These are phyloP conservation scores for Trichoderma aggressivum DNA, from an alignment of 2,329 filamentous ascomycete genomes.

Conservation along the genomic window DNA sequence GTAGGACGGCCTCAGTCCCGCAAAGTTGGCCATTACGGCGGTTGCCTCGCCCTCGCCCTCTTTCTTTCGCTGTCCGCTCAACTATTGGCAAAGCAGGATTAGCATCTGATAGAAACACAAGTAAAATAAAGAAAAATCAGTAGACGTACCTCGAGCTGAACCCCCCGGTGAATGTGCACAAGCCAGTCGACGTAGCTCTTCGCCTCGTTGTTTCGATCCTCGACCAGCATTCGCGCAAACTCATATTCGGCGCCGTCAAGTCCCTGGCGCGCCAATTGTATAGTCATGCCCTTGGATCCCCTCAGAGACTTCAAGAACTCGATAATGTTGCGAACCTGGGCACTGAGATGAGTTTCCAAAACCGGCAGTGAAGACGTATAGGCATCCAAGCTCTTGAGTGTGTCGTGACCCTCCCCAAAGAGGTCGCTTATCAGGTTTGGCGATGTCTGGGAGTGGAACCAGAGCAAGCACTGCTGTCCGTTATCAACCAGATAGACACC, in stretches of 20 bases:
- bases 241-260: conserved; percentile 95
- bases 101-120: background rate
- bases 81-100: conserved; percentile 35
- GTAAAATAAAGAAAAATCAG: background rate
- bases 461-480: conserved; percentile 85
- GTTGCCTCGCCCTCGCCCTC: conserved; percentile 52
- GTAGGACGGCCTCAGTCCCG: conserved; percentile 57
- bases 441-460: conserved; percentile 89
- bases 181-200: conserved; percentile 99
- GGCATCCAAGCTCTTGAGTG: conserved; percentile 73
- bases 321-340: conserved; percentile 89
- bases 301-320: conserved; percentile 79
- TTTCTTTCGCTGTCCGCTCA: conserved; percentile 68
- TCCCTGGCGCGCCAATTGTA: conserved; percentile 89
- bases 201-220: conserved; percentile 96
- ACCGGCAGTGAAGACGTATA: conserved; percentile 77
- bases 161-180: conserved; percentile 88
- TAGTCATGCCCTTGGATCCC: conserved; percentile 80
- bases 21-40: conserved; percentile 53
- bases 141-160: conserved; percentile 75
- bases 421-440: conserved; percentile 88
- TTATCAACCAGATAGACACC: conserved; percentile 95
- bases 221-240: conserved; percentile 84
- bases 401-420: conserved; percentile 71
- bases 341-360: conserved; percentile 87